These are phyloP conservation scores for Drechslera avenae DNA, from an alignment of 2,329 filamentous ascomycete species.

Conservation along the genomic window DNA sequence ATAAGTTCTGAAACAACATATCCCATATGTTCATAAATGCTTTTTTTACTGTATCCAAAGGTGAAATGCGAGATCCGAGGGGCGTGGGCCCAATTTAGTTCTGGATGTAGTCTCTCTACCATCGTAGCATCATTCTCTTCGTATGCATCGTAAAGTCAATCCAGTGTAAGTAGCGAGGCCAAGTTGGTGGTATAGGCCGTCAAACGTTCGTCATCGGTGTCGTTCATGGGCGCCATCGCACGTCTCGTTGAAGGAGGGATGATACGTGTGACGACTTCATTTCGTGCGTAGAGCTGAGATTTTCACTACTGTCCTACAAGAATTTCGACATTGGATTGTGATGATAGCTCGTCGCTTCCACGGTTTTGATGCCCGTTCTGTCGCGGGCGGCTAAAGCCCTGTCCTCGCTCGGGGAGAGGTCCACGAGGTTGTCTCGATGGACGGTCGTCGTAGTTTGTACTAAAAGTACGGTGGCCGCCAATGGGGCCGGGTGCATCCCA, in stretches of 20 bases:
- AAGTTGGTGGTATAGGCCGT: slow-evolving; percentile 38
- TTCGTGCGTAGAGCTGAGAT: slow-evolving; percentile 16
- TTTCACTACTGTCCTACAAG: slow-evolving; percentile 62
- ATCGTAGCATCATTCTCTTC: slow-evolving; percentile 50
- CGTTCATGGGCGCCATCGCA: slow-evolving; percentile 35
- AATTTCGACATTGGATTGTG: slow-evolving; percentile 65
- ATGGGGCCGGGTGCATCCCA: slow-evolving; percentile 67
- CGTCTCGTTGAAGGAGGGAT: slow-evolving; percentile 31
- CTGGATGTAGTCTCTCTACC: slow-evolving; percentile 46
- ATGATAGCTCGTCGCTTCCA: slow-evolving; percentile 67
- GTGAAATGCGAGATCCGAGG: slow-evolving; percentile 21
- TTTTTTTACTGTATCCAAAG: slow-evolving; percentile 39
- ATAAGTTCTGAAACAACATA: slow-evolving; percentile 13
- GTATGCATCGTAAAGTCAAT: slow-evolving; percentile 48
- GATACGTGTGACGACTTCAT: slow-evolving; percentile 26
- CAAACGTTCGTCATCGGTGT: slow-evolving; percentile 39
- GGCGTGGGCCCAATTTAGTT: slow-evolving; percentile 36
- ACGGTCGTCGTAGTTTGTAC: slow-evolving; percentile 62
- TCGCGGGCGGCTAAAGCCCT: slow-evolving; percentile 61
- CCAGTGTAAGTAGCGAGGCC: slow-evolving; percentile 32
- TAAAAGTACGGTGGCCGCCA: slow-evolving; percentile 67
- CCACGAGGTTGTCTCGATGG: slow-evolving; percentile 67
- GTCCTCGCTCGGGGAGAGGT: slow-evolving; percentile 63
- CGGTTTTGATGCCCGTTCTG: slow-evolving; percentile 67
- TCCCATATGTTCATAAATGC: slow-evolving; percentile 43